Evolutionary conservation across 805 yeast species (phyloP).

Genomic region (Teunomyces panamensis): DNA sequence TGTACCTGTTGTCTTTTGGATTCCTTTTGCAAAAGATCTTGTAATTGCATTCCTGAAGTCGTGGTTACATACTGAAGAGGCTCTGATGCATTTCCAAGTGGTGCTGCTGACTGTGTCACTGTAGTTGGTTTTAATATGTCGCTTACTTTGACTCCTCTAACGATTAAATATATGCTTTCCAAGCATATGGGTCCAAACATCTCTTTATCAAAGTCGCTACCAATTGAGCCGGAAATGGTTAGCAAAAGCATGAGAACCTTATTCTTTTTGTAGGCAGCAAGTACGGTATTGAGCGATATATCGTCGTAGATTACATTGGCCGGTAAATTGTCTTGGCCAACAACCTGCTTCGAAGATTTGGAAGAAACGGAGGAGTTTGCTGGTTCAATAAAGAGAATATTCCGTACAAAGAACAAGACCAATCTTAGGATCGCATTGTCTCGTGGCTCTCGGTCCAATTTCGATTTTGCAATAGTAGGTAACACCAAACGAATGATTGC

Average conservation of each 20-base stretch:
- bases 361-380: conserved; percentile 51
- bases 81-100: conserved; percentile 3
- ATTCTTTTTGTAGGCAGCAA: conserved; percentile 60
- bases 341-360: conserved; percentile 33
- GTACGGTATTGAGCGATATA: conserved; percentile 57
- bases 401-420: conserved; percentile 71
- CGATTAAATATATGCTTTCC: conserved; percentile 65
- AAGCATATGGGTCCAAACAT: conserved; percentile 60
- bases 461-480: conserved; percentile 52
- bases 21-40: conserved; percentile 60
- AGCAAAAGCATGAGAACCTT: conserved; percentile 70
- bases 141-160: conserved; percentile 41
- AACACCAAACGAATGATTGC: conserved; percentile 69
- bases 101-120: not conserved
- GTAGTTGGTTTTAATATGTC: conserved; percentile 2
- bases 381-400: conserved; percentile 75
- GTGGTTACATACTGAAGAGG: conserved; percentile 21
- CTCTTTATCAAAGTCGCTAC: conserved; percentile 58
- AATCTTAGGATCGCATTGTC: conserved; percentile 73
- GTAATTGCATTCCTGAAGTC: conserved; percentile 40
- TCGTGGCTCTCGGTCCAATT: conserved; percentile 57
- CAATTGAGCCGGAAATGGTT: conserved; percentile 67
- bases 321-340: conserved; percentile 46
- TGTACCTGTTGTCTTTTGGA: conserved; percentile 48
- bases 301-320: conserved; percentile 60